Evolutionary conservation across 495 filamentous ascomycete genomes (phyloP), one percentile per base, ranked within the genome.

Genomic region (Penicillium paxilli): DNA sequence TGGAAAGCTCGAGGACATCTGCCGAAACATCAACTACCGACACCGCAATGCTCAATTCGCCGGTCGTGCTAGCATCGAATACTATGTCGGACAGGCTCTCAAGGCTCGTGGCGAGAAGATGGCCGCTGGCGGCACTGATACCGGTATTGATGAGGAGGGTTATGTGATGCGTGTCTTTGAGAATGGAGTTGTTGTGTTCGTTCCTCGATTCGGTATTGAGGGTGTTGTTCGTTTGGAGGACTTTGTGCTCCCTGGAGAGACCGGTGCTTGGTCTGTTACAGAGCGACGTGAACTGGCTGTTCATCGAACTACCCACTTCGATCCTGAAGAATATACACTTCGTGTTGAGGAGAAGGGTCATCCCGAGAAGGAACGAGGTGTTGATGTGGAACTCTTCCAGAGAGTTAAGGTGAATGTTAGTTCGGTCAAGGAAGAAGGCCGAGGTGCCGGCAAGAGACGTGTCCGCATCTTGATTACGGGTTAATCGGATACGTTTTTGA

Each of bases 1-100:
- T 17, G 82, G 83, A 53, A 89, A 90, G 52, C 87, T 98, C 25
- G 94, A 97, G 67, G 89, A 83, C 33, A 88, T 98, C 10, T 97
- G 94, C 83, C 91, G 89, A 69, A 98, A 98, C 75, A 95, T 98
- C 82, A 98, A 98, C 69, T 86, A 92, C 20, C 88, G 95, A 2
- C 95, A 98, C 67, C 87, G 94, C 52, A 98, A 98, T 66, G 94
- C 95, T 19, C 94, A 98, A 71, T 84, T 94, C 66, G 95, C 95
- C 3, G 95, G 91, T 16, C 84, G 94, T 45, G 91, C 95, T 26
- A 91, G 87, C 59, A 88, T 98, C 53, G 91, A 96, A 59, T 98
- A 96, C 71, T 98, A 98, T 67, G 94, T 98, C 7, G 94, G 94
- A 0, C 94, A 98, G 71, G 90, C 92, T 2, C 83, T 98, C 28